Conservation (phyloP, 2,329 filamentous ascomycete species). For the Didymella exigua region DNA sequence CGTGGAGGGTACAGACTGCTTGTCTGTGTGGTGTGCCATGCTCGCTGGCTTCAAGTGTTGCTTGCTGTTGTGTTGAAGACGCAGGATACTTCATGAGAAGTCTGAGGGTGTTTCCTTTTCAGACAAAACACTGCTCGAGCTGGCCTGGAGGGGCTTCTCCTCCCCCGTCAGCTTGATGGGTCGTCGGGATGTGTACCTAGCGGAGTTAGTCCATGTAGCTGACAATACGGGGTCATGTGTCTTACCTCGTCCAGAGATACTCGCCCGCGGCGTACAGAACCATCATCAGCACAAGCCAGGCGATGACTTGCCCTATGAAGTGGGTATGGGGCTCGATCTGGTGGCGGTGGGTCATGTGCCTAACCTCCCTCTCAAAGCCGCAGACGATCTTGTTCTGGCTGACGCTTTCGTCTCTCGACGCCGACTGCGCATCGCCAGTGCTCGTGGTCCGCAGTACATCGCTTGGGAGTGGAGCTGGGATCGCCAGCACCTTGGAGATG, state of each 20-base stretch:
- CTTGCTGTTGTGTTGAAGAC: background rate
- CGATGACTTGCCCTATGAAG: conserved; percentile 27
- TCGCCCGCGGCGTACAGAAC: conserved; percentile 25
- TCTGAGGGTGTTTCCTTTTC: background rate
- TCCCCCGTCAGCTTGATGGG: conserved; percentile 31
- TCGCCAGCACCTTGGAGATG: conserved; percentile 27
- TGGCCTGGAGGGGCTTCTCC: conserved; percentile 27
- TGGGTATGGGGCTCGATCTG: conserved; percentile 15
- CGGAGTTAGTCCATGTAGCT: conserved; percentile 2
- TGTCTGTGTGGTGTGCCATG: too few species aligned
- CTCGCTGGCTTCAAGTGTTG: too few species aligned
- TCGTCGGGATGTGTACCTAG: conserved; percentile 19
- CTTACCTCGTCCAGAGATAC: conserved; percentile 31
- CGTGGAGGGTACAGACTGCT: too few species aligned
- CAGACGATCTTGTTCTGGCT: conserved; percentile 33
- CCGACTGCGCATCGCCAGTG: conserved; percentile 17
- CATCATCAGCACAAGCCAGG: conserved; percentile 24
- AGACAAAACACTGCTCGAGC: background rate
- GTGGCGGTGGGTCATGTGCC: conserved; percentile 11
- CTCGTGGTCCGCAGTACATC: conserved; percentile 23
- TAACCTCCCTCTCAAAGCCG: conserved; percentile 31
- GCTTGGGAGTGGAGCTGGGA: conserved; percentile 25
- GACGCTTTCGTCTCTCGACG: background rate
- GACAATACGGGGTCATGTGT: background rate
- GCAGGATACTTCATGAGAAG: background rate